Evolutionary conservation across 768 basidiomycete species (phyloP).

Genomic region (Rhodotorula paludigena): DNA sequence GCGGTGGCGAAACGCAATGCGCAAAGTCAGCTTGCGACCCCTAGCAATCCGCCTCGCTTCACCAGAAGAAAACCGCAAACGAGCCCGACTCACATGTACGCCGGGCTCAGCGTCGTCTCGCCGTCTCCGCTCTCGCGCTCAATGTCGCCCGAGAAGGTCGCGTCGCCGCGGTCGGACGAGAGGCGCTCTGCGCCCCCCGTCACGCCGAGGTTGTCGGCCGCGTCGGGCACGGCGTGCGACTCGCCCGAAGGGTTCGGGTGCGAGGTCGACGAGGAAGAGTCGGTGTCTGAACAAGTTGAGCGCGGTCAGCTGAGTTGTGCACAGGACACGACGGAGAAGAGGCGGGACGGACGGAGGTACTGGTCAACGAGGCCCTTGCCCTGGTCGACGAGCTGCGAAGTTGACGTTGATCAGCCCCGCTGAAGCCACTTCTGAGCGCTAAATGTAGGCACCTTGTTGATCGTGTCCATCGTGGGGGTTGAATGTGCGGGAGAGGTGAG

Average conservation of each 20-base stretch:
- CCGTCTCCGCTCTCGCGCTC: constrained; percentile 10
- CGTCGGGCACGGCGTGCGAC: background rate
- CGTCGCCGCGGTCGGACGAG: constrained; percentile 6
- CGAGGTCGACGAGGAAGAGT: background rate
- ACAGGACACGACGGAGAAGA: too few species aligned
- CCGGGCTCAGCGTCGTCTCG: background rate
- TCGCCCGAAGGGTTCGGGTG: background rate
- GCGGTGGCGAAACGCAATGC: background rate
- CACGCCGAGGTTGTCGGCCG: background rate
- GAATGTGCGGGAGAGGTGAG: background rate
- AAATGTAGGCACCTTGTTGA: constrained; percentile 1
- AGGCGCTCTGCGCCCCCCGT: constrained; percentile 1
- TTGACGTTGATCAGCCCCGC: background rate
- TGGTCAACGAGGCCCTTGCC: constrained; percentile 3
- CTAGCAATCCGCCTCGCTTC: background rate
- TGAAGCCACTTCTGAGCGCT: too few species aligned
- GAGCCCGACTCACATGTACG: background rate
- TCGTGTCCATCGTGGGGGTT: background rate
- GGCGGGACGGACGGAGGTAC: background rate
- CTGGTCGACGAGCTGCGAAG: background rate
- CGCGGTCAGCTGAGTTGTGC: background rate
- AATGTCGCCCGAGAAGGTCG: constrained; percentile 21
- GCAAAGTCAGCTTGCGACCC: background rate
- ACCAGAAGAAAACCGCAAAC: too few species aligned
- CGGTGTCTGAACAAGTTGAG: background rate